These are phyloP conservation scores for Apiotrichum brassicae DNA, from an alignment of 1,284 basidiomycete species.

Conservation along the genomic window DNA sequence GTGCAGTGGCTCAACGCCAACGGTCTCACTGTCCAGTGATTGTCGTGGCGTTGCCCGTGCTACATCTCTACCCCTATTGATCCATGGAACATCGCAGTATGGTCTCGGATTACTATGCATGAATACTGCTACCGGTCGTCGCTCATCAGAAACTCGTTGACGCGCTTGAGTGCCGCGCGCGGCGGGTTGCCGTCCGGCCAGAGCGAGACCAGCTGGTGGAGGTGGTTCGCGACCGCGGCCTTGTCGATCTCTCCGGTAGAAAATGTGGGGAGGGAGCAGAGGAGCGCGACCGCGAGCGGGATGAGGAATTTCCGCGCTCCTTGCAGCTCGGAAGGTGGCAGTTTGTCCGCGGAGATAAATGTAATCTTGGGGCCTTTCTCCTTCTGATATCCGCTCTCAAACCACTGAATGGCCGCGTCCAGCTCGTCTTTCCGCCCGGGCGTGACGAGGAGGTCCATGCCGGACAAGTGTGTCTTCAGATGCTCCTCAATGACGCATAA, in stretches of 20 bases:
- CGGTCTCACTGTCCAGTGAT: too few species aligned
- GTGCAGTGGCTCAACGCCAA: conserved; percentile 54
- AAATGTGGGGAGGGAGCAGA: conserved; percentile 17
- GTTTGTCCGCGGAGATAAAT: background rate
- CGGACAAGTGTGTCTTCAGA: background rate
- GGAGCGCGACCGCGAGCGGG: conserved; percentile 26
- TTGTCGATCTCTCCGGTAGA: conserved; percentile 18
- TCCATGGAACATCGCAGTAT: too few species aligned
- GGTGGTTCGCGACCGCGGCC: conserved; percentile 20
- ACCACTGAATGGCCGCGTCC: conserved; percentile 1
- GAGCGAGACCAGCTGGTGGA: conserved; percentile 37
- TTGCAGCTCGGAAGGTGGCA: background rate
- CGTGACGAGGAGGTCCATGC: conserved; percentile 12
- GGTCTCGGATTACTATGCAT: too few species aligned
- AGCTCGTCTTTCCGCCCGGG: conserved; percentile 17
- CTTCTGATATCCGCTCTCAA: background rate
- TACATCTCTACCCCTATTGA: too few species aligned
- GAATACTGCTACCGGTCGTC: too few species aligned
- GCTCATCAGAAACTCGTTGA: conserved; percentile 44
- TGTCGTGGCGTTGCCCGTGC: too few species aligned
- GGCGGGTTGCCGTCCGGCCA: conserved; percentile 46
- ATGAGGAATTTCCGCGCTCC: conserved; percentile 23
- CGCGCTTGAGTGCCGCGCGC: conserved; percentile 38
- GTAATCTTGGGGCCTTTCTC: too few species aligned
- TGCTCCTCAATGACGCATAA: conserved; percentile 13